Evolutionary conservation across 306 rosid species (phyloP), one percentile per base, ranked within the genome.

Genomic region (Quercus gilva): DNA sequence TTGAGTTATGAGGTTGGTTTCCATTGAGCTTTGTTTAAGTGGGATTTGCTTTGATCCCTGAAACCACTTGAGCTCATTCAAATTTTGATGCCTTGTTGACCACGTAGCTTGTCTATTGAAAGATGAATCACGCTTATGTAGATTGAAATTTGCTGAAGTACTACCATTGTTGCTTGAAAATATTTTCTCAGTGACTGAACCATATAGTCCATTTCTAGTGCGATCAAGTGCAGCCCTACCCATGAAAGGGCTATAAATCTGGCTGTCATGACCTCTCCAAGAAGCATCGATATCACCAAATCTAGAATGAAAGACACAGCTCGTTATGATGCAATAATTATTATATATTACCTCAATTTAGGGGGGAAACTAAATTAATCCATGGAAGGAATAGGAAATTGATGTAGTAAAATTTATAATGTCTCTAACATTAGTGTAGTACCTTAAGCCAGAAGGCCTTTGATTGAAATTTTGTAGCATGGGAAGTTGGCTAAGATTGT

Each of bases 401-500:
- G 41, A 37, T 37, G 10, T 37, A 37, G 10, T 8, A 37, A 37
- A 37, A 37, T 37, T 37, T 37, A 11, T 37, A 37, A 37, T 37
- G 2, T 37, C 11, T 37, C 2, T 37, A 37, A 37, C 45, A 37
- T 37, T 37, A 37, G 10, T 37, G 3, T 37, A 8, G 15, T 49
- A 82, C 89, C 89, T 79, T 72, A 72, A 78, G 67, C 67, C 52
- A 28, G 84, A 79, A 79, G 89, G 74, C 79, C 86, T 82, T 31
- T 76, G 82, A 75, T 76, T 82, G 71, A 82, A 82, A 45, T 79
- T 79, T 73, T 82, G 84, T 19, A 82, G 71, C 86, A 82, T 72
- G 82, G 89, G 85, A 78, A 85, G 79, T 79, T 76, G 89, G 83
- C 84, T 79, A 18, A 82, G 71, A 53, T 76, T 85, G 86, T 85